Conservation (phyloP, 495 filamentous ascomycete species). For the Talaromyces thailandensis region DNA sequence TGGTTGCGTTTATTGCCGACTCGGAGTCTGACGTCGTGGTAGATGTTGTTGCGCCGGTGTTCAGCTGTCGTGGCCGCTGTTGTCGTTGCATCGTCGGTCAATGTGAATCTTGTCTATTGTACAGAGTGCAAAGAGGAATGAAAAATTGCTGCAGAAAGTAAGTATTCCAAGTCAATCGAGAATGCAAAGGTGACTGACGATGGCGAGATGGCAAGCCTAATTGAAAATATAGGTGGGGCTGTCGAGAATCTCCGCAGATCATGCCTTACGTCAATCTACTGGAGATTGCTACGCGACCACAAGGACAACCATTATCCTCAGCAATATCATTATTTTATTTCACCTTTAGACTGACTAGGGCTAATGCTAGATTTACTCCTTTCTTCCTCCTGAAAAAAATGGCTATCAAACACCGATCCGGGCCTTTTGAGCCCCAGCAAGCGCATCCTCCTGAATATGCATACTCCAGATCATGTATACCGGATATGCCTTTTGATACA, state of each 20-base stretch:
- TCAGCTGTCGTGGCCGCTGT: not conserved
- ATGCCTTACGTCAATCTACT: not conserved
- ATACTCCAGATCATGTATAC: not conserved
- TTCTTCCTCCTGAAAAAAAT: not conserved
- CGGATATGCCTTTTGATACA: constrained; percentile 1
- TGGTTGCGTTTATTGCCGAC: not conserved
- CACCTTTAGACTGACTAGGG: not conserved
- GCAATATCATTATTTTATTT: not conserved
- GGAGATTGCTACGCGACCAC: not conserved
- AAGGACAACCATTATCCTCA: not conserved
- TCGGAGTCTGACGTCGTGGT: not conserved
- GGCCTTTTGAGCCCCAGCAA: not conserved
- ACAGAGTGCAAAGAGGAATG: not conserved
- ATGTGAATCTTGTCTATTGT: not conserved
- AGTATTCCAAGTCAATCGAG: not conserved
- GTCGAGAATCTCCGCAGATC: not conserved
- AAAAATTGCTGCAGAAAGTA: not conserved
- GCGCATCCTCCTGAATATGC: not conserved
- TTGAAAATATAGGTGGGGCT: not conserved
- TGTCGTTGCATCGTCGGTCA: not conserved
- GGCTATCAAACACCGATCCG: not conserved
- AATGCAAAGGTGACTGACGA: not conserved
- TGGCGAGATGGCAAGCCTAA: not conserved
- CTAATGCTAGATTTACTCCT: constrained; percentile 1
- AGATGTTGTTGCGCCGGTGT: not conserved